Evolutionary conservation across 306 rosid species (phyloP).

Genomic region (Cercis canadensis): DNA sequence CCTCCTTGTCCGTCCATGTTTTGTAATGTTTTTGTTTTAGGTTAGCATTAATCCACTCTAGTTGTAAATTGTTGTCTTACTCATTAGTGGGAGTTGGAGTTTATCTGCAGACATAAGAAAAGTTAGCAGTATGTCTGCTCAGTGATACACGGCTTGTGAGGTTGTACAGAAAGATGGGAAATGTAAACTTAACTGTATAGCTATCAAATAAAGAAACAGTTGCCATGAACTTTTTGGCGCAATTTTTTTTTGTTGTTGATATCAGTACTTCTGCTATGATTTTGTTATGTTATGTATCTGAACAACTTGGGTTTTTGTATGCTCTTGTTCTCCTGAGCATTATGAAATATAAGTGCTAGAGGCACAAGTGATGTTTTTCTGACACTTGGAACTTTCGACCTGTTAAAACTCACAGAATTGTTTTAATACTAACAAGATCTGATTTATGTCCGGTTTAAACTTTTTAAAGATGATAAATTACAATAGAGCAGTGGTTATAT

Average conservation of each 20-base stretch:
- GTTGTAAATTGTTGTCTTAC: conserved; percentile 23
- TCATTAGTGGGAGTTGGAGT: background rate
- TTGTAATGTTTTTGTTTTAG: conserved; percentile 28
- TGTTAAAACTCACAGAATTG: no score
- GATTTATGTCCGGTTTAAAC: no score
- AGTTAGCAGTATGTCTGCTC: conserved; percentile 23
- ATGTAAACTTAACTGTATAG: conserved; percentile 31
- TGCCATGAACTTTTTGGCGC: background rate
- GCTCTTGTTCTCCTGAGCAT: conserved; percentile 14
- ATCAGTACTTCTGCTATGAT: background rate
- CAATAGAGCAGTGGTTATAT: no score
- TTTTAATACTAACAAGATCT: no score
- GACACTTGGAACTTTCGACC: no score
- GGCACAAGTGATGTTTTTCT: no score
- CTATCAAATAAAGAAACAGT: conserved; percentile 10
- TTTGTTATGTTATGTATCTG: conserved; percentile 6
- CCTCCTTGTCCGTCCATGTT: conserved; percentile 30
- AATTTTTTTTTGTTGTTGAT: background rate
- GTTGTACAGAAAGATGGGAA: conserved; percentile 40
- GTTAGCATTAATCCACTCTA: conserved; percentile 19
- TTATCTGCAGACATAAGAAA: conserved; percentile 20
- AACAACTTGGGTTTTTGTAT: background rate
- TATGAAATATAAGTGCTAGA: background rate
- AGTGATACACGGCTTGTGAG: conserved; percentile 15
- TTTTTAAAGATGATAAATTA: no score